Conservation (phyloP, 495 filamentous ascomycete species). For the Annulohypoxylon maeteangense region DNA sequence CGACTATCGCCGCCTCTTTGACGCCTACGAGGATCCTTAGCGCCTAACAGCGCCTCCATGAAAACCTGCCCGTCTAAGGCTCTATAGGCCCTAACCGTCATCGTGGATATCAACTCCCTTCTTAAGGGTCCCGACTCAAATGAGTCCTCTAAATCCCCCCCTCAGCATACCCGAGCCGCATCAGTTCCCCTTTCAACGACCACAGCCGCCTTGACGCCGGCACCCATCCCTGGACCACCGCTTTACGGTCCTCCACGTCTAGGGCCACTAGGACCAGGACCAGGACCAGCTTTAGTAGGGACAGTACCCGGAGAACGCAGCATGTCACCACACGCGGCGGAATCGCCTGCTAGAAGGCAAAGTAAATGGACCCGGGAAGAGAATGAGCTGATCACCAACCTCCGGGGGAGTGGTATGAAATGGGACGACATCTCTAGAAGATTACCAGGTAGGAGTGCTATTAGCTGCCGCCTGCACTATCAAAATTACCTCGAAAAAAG, state of each 20-base stretch:
- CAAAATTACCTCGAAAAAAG: constrained; percentile 95
- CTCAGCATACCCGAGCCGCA: constrained; percentile 63
- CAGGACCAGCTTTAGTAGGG: constrained; percentile 19
- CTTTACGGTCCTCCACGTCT: constrained; percentile 32
- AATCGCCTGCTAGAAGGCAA: constrained; percentile 91
- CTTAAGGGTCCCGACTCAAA: constrained; percentile 84
- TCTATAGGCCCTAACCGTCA: constrained; percentile 64
- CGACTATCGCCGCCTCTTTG: constrained; percentile 17
- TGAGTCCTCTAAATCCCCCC: constrained; percentile 70
- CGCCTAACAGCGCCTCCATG: constrained; percentile 46
- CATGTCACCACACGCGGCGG: constrained; percentile 66
- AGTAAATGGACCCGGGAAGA: constrained; percentile 96
- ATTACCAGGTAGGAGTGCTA: constrained; percentile 88
- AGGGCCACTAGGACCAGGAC: constrained; percentile 37
- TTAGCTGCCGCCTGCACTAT: constrained; percentile 93
- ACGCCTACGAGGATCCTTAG: constrained; percentile 26
- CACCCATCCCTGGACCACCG: constrained; percentile 24
- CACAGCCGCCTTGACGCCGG: constrained; percentile 43
- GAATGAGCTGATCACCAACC: constrained; percentile 86
- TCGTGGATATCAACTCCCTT: constrained; percentile 89
- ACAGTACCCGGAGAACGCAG: constrained; percentile 52
- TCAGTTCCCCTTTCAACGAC: constrained; percentile 58
- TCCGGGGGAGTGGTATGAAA: constrained; percentile 90
- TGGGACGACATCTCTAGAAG: constrained; percentile 97
- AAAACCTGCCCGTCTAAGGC: constrained; percentile 44